A percentile compares a stretch with the other conserved stretches of the same genome.
Conservation (phyloP, 2,329 filamentous ascomycete species). For the Xylariaceae sp. region DNA sequence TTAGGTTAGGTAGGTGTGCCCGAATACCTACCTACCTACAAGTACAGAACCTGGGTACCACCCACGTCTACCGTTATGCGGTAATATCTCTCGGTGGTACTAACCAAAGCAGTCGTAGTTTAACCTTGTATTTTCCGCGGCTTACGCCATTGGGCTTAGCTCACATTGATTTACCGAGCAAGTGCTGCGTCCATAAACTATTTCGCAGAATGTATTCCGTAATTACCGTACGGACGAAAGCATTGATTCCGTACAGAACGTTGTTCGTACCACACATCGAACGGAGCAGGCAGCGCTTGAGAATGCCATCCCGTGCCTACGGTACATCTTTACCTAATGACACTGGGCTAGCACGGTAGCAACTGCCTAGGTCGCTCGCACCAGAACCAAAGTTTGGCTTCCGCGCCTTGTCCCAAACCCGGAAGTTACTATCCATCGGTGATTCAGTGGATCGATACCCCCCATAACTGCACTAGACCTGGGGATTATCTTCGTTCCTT, state of each 20-base stretch:
- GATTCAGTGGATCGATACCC: conserved; percentile 19
- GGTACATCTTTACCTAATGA: too few species aligned
- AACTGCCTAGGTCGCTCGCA: background rate
- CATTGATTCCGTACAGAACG: background rate
- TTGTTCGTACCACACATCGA: background rate
- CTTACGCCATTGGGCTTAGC: conserved; percentile 10
- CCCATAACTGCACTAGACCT: conserved; percentile 5
- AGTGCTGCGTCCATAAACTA: too few species aligned
- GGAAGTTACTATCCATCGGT: conserved; percentile 8
- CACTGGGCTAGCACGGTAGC: background rate
- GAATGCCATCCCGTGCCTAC: background rate
- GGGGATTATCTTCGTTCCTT: conserved; percentile 19
- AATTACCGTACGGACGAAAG: background rate
- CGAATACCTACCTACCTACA: too few species aligned
- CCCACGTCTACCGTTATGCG: too few species aligned
- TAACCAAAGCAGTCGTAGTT: too few species aligned
- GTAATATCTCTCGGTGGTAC: too few species aligned
- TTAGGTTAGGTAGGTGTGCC: too few species aligned
- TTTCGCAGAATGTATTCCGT: too few species aligned
- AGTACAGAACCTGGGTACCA: too few species aligned
- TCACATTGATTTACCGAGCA: background rate
- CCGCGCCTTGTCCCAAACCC: conserved; percentile 14
- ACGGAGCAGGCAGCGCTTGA: background rate
- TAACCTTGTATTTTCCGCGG: background rate
- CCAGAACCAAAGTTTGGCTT: background rate